A percentile compares a stretch with the other conserved stretches of the same genome.
phyloP scores from a whole-genome alignment of 768 basidiomycete species.

The Russula brevipes region DNA sequence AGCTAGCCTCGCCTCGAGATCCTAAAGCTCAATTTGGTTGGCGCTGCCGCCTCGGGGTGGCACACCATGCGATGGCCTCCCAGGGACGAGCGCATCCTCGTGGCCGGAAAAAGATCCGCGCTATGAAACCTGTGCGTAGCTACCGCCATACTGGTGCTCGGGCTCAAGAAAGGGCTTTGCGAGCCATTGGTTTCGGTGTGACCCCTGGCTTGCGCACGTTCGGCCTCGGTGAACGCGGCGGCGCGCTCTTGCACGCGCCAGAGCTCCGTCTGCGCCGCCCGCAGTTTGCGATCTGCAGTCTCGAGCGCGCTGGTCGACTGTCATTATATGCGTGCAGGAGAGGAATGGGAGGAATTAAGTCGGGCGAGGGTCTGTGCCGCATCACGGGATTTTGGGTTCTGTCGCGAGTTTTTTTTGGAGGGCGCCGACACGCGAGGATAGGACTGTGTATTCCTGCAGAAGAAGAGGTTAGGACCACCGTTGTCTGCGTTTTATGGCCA shows the following conservation, averaged over 20 bases:
- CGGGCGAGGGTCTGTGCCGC: constrained; percentile 71
- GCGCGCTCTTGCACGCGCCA: constrained; percentile 61
- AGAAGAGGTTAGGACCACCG: constrained; percentile 14
- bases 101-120: constrained; percentile 81
- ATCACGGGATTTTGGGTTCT: constrained; percentile 86
- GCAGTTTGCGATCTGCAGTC: constrained; percentile 67
- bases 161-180: constrained; percentile 31
- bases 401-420: constrained; percentile 69
- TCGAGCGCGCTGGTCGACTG: constrained; percentile 68
- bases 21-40: constrained; percentile 41
- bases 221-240: constrained; percentile 42
- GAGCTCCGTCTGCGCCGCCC: constrained; percentile 63
- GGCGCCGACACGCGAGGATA: constrained; percentile 59
- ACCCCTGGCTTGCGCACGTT: constrained; percentile 38
- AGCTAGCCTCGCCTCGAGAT: constrained; percentile 63
- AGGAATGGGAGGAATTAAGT: constrained; percentile 44
- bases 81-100: constrained; percentile 58
- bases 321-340: constrained; percentile 53
- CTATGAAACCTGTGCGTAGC: constrained; percentile 64
- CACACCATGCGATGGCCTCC: not conserved
- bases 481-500: too few relatives aligned
- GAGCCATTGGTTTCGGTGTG: constrained; percentile 47
- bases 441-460: constrained; percentile 65
- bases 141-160: constrained; percentile 30
- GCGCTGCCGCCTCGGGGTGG: constrained; percentile 27